Percentiles rank a stretch among this genome's conserved stretches.
Evolutionary conservation across 2,329 filamentous ascomycete species (phyloP).

Genomic region (Helminthosporium solani): DNA sequence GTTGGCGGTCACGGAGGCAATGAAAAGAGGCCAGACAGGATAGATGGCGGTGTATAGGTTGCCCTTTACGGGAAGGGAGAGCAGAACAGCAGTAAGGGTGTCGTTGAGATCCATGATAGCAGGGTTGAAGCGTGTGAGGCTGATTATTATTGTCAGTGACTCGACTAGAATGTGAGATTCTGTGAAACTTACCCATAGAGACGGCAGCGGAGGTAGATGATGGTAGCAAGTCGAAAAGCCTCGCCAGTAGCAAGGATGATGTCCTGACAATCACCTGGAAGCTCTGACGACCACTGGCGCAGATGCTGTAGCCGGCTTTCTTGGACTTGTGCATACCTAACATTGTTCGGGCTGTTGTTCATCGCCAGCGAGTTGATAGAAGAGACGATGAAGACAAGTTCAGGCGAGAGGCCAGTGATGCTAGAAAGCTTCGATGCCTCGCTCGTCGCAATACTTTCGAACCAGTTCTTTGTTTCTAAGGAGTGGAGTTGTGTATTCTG

Average conservation of each 20-base stretch:
- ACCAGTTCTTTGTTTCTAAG: slow-evolving; percentile 29
- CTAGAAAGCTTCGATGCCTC: slow-evolving; percentile 29
- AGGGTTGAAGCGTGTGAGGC: slow-evolving; percentile 33
- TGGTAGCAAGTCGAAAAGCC: slow-evolving; percentile 32
- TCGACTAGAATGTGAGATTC: neutral
- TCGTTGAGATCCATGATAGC: slow-evolving; percentile 32
- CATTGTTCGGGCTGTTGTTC: slow-evolving; percentile 17
- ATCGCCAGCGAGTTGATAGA: slow-evolving; percentile 28
- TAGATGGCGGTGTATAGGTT: slow-evolving; percentile 36
- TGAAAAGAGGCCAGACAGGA: slow-evolving; percentile 35
- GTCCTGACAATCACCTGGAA: slow-evolving; percentile 23
- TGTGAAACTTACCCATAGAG: slow-evolving; percentile 28
- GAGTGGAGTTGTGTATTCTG: slow-evolving; percentile 24
- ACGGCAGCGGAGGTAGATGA: slow-evolving; percentile 35
- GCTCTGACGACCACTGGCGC: slow-evolving; percentile 30
- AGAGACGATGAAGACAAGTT: slow-evolving; percentile 32
- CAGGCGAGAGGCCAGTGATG: slow-evolving; percentile 30
- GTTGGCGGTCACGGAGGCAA: slow-evolving; percentile 35
- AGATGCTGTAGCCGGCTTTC: slow-evolving; percentile 29
- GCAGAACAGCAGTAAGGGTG: slow-evolving; percentile 22
- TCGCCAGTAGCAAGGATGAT: slow-evolving; percentile 32
- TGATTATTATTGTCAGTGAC: slow-evolving; percentile 10
- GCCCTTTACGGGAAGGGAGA: slow-evolving; percentile 35
- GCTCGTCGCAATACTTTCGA: slow-evolving; percentile 17
- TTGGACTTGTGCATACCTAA: slow-evolving; percentile 26